Conservation (phyloP, 192 early-diverging fungal species). For the Coemansia sp. region DNA sequence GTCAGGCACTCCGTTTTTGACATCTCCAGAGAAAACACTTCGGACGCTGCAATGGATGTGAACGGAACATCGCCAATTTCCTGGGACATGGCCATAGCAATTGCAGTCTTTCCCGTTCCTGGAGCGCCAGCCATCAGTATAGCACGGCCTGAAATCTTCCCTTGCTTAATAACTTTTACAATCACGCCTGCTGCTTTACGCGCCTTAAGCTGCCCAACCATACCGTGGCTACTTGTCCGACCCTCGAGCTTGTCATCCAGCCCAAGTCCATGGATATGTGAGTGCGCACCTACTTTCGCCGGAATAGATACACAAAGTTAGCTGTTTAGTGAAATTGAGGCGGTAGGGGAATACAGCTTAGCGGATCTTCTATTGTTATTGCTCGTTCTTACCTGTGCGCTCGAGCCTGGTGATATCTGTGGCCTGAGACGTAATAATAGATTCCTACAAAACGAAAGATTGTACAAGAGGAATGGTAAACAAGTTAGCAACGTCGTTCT, state of each 20-base stretch:
- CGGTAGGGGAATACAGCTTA: background rate
- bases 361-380: background rate
- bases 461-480: background rate
- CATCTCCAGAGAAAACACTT: conserved; percentile 99
- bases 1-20: conserved; percentile 97
- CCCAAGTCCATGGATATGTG: conserved; percentile 96
- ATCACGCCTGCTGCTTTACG: conserved; percentile 96
- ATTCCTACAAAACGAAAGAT: conserved; percentile 32
- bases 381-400: conserved; percentile 47
- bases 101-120: conserved; percentile 98
- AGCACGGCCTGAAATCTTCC: conserved; percentile 95
- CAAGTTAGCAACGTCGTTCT: background rate
- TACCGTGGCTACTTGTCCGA: conserved; percentile 82
- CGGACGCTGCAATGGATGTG: conserved; percentile 95
- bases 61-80: conserved; percentile 97
- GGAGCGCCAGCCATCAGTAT: conserved; percentile 99
- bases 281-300: conserved; percentile 79
- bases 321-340: background rate
- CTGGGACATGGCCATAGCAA: conserved; percentile 98
- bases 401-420: conserved; percentile 53
- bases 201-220: conserved; percentile 96
- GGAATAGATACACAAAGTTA: background rate
- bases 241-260: conserved; percentile 93
- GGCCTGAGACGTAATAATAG: conserved; percentile 50
- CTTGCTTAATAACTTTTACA: conserved; percentile 95